These are phyloP conservation scores for Pseudohyphozyma bogoriensis DNA, from an alignment of 768 basidiomycete genomes.

Conservation along the genomic window DNA sequence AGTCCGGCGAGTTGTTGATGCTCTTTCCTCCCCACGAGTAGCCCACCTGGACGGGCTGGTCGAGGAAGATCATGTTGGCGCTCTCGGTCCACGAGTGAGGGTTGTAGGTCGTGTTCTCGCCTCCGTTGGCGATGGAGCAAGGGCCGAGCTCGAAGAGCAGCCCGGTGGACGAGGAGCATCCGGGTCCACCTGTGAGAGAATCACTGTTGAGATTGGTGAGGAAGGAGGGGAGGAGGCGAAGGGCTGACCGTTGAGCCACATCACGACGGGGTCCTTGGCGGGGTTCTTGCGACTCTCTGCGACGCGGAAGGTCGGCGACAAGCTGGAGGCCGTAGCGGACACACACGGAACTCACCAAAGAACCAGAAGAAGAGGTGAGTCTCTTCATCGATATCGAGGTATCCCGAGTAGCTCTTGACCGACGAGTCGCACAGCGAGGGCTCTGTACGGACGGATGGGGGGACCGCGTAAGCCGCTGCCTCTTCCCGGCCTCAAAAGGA, in stretches of 20 bases:
- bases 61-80: constrained; percentile 37
- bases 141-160: constrained; percentile 89
- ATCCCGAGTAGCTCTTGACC: constrained; percentile 58
- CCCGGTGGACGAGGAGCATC: constrained; percentile 48
- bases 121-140: constrained; percentile 60
- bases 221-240: constrained; percentile 43
- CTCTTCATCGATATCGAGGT: constrained; percentile 66
- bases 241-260: constrained; percentile 82
- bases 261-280: constrained; percentile 63
- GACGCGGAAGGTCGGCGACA: constrained; percentile 86
- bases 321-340: too few species aligned
- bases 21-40: constrained; percentile 70
- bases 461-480: too few species aligned
- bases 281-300: constrained; percentile 69
- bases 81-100: constrained; percentile 73
- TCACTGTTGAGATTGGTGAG: constrained; percentile 13
- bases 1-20: constrained; percentile 70
- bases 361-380: constrained; percentile 88
- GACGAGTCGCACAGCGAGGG: constrained; percentile 67
- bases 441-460: constrained; percentile 1
- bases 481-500: too few species aligned
- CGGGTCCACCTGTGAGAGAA: too few species aligned
- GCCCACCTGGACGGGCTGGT: constrained; percentile 76
- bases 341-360: too few species aligned
- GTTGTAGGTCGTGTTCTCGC: constrained; percentile 61